A percentile compares a stretch with the other conserved stretches of the same genome.
phyloP scores from a whole-genome alignment of 2,329 filamentous ascomycete species.

The Aspergillus bombycis region DNA sequence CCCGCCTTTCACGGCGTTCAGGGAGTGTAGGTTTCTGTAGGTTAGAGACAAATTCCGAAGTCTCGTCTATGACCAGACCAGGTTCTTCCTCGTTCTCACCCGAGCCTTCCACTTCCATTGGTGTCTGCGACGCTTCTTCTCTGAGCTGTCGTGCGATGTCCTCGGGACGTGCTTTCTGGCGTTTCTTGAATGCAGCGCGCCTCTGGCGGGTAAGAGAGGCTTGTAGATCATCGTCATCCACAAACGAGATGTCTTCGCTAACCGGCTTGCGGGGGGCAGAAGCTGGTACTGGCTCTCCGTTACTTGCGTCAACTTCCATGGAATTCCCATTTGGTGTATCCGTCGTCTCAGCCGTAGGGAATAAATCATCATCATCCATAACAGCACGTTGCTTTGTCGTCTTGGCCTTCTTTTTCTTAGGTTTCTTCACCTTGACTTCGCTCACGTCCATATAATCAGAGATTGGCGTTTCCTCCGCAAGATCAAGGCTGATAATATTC shows the following conservation, averaged over 20 bases:
- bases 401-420: slow-evolving; percentile 83
- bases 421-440: slow-evolving; percentile 90
- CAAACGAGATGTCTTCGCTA: slow-evolving; percentile 68
- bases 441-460: slow-evolving; percentile 89
- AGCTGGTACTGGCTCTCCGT: slow-evolving; percentile 37
- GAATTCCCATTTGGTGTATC: slow-evolving; percentile 47
- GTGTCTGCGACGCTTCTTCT: slow-evolving; percentile 59
- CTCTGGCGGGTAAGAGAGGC: slow-evolving; percentile 82
- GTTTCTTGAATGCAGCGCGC: slow-evolving; percentile 82
- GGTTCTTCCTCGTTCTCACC: slow-evolving; percentile 56
- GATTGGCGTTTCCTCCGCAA: slow-evolving; percentile 63
- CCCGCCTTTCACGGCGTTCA: slow-evolving; percentile 52
- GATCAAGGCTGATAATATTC: slow-evolving; percentile 76
- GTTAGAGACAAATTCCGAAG: slow-evolving; percentile 89
- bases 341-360: slow-evolving; percentile 41
- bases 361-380: slow-evolving; percentile 63
- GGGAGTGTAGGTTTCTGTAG: slow-evolving; percentile 68
- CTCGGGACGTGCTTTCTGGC: slow-evolving; percentile 82
- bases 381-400: slow-evolving; percentile 68
- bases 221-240: slow-evolving; percentile 92
- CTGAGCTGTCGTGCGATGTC: slow-evolving; percentile 81
- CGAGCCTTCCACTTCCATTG: slow-evolving; percentile 63
- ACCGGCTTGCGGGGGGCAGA: slow-evolving; percentile 63
- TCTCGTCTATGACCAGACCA: slow-evolving; percentile 92
- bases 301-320: slow-evolving; percentile 78